These are phyloP conservation scores for Russula griseocarnosa DNA, from an alignment of 768 basidiomycete genomes.

Conservation along the genomic window DNA sequence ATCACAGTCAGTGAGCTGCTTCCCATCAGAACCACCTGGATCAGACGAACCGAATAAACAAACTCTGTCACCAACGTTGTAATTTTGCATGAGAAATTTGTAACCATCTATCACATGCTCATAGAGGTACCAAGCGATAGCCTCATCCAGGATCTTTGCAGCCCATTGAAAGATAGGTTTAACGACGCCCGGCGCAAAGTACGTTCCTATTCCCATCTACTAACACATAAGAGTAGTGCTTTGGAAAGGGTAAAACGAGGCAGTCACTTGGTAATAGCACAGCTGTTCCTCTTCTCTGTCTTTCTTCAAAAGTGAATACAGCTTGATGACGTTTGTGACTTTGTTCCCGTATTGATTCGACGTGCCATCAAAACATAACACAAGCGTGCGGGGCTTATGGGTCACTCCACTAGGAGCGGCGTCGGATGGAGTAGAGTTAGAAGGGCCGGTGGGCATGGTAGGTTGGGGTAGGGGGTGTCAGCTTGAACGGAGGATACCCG, in stretches of 20 bases:
- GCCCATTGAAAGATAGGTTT: conserved; percentile 54
- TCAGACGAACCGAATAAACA: conserved; percentile 58
- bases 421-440: background rate
- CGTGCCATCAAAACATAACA: conserved; percentile 29
- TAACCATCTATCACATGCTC: conserved; percentile 74
- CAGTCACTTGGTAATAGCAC: conserved; percentile 64
- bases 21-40: conserved; percentile 18
- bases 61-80: conserved; percentile 65
- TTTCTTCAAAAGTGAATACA: conserved; percentile 40
- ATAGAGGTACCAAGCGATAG: conserved; percentile 74
- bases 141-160: conserved; percentile 61
- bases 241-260: background rate
- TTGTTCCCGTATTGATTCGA: conserved; percentile 4
- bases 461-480: background rate
- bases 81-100: conserved; percentile 75
- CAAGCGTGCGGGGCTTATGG: conserved; percentile 21
- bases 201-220: conserved; percentile 47
- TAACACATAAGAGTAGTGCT: background rate
- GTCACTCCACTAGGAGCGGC: conserved; percentile 23
- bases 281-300: conserved; percentile 37
- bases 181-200: conserved; percentile 62
- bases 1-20: background rate
- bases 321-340: conserved; percentile 39
- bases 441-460: background rate
- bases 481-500: background rate